These are phyloP conservation scores for Afroboletus lepidellus DNA, from an alignment of 1,284 basidiomycete species.

Conservation along the genomic window DNA sequence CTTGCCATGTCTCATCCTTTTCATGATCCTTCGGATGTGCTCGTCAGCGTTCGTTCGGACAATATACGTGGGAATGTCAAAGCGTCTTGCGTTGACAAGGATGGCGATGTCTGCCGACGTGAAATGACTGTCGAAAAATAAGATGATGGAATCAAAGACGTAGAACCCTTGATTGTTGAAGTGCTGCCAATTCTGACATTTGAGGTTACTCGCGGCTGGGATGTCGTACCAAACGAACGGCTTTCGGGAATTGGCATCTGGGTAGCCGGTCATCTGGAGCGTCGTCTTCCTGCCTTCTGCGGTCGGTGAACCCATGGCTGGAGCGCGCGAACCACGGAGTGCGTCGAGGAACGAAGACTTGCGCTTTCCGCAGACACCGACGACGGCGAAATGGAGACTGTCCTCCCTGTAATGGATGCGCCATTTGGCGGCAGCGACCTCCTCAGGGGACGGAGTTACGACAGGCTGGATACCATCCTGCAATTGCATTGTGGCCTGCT, in stretches of 20 bases:
- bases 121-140: slow-evolving; percentile 33
- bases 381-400: background rate
- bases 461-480: background rate
- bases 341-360: background rate
- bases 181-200: slow-evolving; percentile 36
- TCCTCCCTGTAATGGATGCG: background rate
- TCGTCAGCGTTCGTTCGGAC: slow-evolving; percentile 38
- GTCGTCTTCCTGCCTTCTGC: background rate
- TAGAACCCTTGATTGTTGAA: slow-evolving; percentile 39
- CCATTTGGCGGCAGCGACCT: background rate
- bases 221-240: background rate
- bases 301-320: background rate
- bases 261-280: background rate
- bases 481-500: background rate
- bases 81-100: slow-evolving; percentile 29
- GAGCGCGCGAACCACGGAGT: background rate
- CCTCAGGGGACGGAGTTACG: background rate
- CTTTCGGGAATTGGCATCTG: background rate
- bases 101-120: slow-evolving; percentile 34
- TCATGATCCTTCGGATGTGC: background rate
- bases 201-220: slow-evolving; percentile 8
- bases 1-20: background rate
- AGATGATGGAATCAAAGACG: slow-evolving; percentile 36
- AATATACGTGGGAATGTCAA: slow-evolving; percentile 34
- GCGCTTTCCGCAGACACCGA: background rate